Evolutionary conservation across 2,329 filamentous ascomycete species (phyloP).

Genomic region (Calonectria pteridis): DNA sequence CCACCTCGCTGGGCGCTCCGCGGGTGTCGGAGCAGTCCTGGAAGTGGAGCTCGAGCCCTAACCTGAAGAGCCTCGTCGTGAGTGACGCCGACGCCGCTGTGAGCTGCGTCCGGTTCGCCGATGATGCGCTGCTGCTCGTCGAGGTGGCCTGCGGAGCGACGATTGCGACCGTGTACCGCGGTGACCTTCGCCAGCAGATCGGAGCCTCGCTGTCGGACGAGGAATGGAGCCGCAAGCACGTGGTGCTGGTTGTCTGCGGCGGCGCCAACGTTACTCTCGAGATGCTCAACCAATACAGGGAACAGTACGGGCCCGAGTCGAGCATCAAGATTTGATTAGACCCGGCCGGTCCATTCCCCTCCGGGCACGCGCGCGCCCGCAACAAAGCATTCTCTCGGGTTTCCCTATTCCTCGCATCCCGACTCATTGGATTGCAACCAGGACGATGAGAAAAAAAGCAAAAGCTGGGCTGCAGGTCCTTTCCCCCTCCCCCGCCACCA

Average conservation of each 20-base stretch:
- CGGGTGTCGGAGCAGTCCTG: conserved; percentile 78
- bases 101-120: conserved; percentile 80
- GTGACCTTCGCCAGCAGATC: conserved; percentile 70
- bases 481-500: neutral
- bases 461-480: neutral
- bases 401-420: neutral
- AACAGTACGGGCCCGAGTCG: conserved; percentile 54
- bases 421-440: neutral
- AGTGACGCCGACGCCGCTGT: conserved; percentile 78
- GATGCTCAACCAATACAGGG: conserved; percentile 70
- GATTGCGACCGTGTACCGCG: conserved; percentile 76
- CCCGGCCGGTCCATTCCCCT: neutral
- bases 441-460: neutral
- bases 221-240: conserved; percentile 74
- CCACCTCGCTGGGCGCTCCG: conserved; percentile 79
- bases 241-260: conserved; percentile 90
- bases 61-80: conserved; percentile 52
- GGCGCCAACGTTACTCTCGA: conserved; percentile 75
- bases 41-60: conserved; percentile 67
- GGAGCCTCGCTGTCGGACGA: conserved; percentile 65
- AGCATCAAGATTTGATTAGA: conserved; percentile 48
- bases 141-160: conserved; percentile 89
- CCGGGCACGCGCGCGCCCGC: no score
- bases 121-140: conserved; percentile 85
- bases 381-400: neutral